A percentile compares a stretch with the other conserved stretches of the same genome.
Evolutionary conservation across 192 early-diverging fungal species (phyloP).

Genomic region (Backusella mclennaniae): DNA sequence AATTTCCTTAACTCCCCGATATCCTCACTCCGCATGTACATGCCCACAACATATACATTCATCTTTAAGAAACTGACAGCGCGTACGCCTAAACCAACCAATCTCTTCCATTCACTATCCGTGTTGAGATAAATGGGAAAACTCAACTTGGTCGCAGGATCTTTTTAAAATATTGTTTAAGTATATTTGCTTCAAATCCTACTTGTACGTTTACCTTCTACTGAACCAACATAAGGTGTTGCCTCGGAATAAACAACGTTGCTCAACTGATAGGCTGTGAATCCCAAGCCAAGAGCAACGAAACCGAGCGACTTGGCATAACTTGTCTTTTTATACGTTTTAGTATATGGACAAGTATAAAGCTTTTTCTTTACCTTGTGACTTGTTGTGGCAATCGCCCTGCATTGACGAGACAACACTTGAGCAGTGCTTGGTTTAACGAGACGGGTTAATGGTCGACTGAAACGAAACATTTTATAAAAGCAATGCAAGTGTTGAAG

Average conservation of each 20-base stretch:
- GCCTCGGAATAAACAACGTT: not conserved
- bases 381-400: not conserved
- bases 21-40: constrained; percentile 50
- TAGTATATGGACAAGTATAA: not conserved
- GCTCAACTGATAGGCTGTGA: not conserved
- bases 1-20: constrained; percentile 36
- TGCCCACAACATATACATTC: constrained; percentile 51
- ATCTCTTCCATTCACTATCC: constrained; percentile 39
- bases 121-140: constrained; percentile 42
- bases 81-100: constrained; percentile 53
- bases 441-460: not conserved
- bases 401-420: not conserved
- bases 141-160: constrained; percentile 36
- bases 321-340: not conserved
- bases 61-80: constrained; percentile 54
- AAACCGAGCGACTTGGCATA: not conserved
- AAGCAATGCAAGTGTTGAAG: not conserved
- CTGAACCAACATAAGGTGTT: not conserved
- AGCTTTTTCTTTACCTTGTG: not conserved
- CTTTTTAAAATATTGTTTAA: constrained; percentile 9
- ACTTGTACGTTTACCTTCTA: not conserved
- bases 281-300: not conserved
- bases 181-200: not conserved
- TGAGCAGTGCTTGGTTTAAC: not conserved
- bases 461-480: not conserved